Evolutionary conservation across 2,329 filamentous ascomycete species (phyloP), one percentile per base, ranked within the genome.

Genomic region (Chaetomium strumarium): DNA sequence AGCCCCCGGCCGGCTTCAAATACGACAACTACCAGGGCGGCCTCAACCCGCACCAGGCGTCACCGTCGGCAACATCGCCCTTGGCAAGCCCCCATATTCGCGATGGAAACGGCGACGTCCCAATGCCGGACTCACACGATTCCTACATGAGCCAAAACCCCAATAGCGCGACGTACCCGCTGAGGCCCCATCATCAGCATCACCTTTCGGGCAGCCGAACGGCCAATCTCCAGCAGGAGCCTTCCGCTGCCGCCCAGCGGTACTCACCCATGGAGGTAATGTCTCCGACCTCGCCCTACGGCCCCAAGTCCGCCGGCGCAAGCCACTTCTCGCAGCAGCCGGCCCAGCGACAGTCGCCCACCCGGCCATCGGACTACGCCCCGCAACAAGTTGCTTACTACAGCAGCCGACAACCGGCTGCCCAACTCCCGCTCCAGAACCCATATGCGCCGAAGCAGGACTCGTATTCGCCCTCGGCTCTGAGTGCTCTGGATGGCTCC

Each of bases 211-310:
- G 71, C 60, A 64, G 69, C 55, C 70, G 72, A 56, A 60, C 73
- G 39, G 62, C 83, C 55, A 89, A 81, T 57, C 81, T 90, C 62
- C 86, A 92, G 68, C 84, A 84, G 60, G 84, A 92, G 65, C 84
- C 88, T 54, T 93, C 90, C 40, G 79, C 88, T 46, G 89, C 90
- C 52, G 88, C 90, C 55, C 88, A 95, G 68, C 84, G 91, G 66
- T 97, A 97, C 72, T 97, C 92, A 43, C 93, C 92, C 58, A 96
- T 96, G 91, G 92, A 96, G 68, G 81, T 83, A 14, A 75, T 95
- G 56, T 90, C 90, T 55, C 88, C 90, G 38, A 83, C 85, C 33
- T 86, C 88, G 51, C 84, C 90, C 33, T 95, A 95, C 72, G 79
- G 81, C 42, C 66, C 78, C 42, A 72, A 87, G 75, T 67, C 81